Percentiles rank a stretch among this genome's conserved stretches.
phyloP scores from a whole-genome alignment of 805 yeast species.

The Yamadazyma takamatsuzukensis region DNA sequence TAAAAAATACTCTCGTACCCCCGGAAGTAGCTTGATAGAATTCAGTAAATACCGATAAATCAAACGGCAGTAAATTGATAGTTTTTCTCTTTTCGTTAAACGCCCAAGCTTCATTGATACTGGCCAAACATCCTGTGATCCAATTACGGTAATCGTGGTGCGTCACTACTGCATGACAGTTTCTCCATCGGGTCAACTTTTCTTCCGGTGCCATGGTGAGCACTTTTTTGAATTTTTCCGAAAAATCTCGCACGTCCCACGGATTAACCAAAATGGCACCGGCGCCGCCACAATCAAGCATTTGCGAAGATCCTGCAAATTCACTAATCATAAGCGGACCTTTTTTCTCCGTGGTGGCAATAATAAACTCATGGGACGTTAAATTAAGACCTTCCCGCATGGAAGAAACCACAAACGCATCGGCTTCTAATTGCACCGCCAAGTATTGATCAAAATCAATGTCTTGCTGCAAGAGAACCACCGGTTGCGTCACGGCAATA shows the following conservation, averaged over 20 bases:
- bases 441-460: constrained; percentile 85
- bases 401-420: constrained; percentile 80
- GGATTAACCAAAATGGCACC: constrained; percentile 85
- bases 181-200: constrained; percentile 57
- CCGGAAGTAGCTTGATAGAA: constrained; percentile 21
- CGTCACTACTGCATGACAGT: constrained; percentile 53
- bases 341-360: constrained; percentile 64
- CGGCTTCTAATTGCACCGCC: constrained; percentile 83
- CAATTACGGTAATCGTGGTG: constrained; percentile 72
- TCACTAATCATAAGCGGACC: constrained; percentile 87
- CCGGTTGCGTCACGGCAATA: constrained; percentile 75
- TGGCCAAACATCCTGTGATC: constrained; percentile 56
- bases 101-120: constrained; percentile 45
- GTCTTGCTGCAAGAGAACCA: constrained; percentile 83
- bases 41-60: constrained; percentile 26
- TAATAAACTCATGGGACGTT: constrained; percentile 91
- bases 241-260: constrained; percentile 72
- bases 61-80: constrained; percentile 27
- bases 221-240: constrained; percentile 61
- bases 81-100: constrained; percentile 24
- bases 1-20: constrained; percentile 37
- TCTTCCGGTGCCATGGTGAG: constrained; percentile 63
- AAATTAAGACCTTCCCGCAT: constrained; percentile 96
- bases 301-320: constrained; percentile 89
- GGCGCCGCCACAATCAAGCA: constrained; percentile 47